Conservation (phyloP, 805 yeast genomes). For the Wickerhamomyces chambardii region DNA sequence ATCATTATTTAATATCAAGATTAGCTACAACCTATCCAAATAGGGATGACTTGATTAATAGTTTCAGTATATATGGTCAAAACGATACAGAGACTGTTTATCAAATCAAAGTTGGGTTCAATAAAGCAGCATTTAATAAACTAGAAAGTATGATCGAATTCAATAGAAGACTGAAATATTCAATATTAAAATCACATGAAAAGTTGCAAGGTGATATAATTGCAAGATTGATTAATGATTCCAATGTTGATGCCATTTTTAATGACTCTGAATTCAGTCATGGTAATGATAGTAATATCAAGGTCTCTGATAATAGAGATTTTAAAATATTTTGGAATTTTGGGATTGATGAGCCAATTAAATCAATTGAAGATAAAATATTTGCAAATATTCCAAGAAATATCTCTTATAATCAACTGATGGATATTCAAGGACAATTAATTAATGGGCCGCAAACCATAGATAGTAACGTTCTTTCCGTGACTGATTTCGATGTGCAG, state of each 20-base stretch:
- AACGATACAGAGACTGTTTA: conserved; percentile 41
- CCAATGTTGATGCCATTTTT: conserved; percentile 4
- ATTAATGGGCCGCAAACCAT: conserved; percentile 1
- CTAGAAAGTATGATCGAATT: conserved; percentile 59
- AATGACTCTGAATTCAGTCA: not conserved
- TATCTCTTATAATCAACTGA: conserved; percentile 6
- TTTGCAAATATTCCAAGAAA: conserved; percentile 7
- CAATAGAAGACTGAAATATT: conserved; percentile 37
- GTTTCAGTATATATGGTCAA: conserved; percentile 43
- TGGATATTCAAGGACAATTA: conserved; percentile 7
- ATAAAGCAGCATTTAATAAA: conserved; percentile 54
- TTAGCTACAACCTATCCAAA: conserved; percentile 36
- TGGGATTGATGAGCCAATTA: conserved; percentile 26
- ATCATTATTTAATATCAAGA: conserved; percentile 43
- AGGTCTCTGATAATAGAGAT: conserved; percentile 50
- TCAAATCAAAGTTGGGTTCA: conserved; percentile 44
- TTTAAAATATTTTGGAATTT: conserved; percentile 41
- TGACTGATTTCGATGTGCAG: not conserved
- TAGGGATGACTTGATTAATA: conserved; percentile 24
- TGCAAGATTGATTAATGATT: conserved; percentile 19
- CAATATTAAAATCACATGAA: conserved; percentile 23
- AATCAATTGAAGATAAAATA: conserved; percentile 1
- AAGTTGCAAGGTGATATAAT: conserved; percentile 18
- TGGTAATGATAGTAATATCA: conserved; percentile 20
- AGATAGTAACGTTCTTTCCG: not conserved